Conservation (phyloP, 1,139 yeast species). For the Saccharomyces hybrid region DNA sequence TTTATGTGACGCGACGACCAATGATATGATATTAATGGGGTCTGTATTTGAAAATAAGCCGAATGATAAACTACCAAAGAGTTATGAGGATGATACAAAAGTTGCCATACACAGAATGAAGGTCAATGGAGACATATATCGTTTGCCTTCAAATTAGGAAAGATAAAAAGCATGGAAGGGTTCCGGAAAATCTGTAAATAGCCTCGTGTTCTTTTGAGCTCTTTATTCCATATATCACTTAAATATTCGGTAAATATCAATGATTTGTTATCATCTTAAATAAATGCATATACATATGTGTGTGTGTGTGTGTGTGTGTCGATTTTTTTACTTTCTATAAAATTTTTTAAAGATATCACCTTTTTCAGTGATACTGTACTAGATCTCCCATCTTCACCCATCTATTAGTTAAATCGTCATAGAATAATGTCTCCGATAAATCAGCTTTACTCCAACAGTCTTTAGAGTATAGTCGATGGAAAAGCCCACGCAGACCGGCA, state of each 20-base stretch:
- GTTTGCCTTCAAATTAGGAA: constrained; percentile 30
- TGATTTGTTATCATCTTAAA: background rate
- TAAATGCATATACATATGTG: background rate
- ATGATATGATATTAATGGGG: constrained; percentile 68
- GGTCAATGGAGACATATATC: constrained; percentile 45
- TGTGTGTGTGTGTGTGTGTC: background rate
- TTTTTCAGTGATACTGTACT: background rate
- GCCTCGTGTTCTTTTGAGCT: background rate
- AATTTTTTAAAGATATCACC: background rate
- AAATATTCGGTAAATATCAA: background rate
- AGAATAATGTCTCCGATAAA: background rate
- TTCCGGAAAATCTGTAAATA: background rate
- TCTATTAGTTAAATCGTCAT: background rate
- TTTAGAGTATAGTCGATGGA: background rate
- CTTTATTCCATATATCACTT: background rate
- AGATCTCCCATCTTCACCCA: background rate
- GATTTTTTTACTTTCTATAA: background rate
- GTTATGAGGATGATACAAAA: constrained; percentile 31
- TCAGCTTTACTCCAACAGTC: background rate
- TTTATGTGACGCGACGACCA: constrained; percentile 64
- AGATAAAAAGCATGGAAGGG: background rate
- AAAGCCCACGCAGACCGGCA: background rate
- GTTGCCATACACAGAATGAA: constrained; percentile 40
- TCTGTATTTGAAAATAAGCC: constrained; percentile 65
- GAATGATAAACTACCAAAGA: constrained; percentile 34